Base-by-base conservation (phyloP, 345 rosid species). In the Ceriops zippeliana region DNA sequence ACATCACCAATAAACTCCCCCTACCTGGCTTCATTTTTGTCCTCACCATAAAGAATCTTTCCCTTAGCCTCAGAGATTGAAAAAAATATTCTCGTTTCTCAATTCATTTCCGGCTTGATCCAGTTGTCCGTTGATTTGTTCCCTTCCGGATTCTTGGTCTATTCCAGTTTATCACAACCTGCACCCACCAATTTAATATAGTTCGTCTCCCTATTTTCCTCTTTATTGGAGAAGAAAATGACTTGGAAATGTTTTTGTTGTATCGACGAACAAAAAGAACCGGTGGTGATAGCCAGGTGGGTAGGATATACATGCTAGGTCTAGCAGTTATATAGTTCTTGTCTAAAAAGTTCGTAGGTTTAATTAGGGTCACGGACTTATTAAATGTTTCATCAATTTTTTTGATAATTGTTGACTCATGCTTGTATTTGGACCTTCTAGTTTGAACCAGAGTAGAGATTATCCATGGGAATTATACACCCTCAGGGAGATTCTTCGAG, bases 381-480 rank as follows among this genome's bases (percentile, higher is more conserved):
- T 10, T 38, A 10, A 1, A 38, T 11, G 31, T 37, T 37, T 35
- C 34, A 42, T 51, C 20, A 6, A 26, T 61, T 42, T 61, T 42
- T 58, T 7, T 63, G 31, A 35, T 70, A 26, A 27, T 3, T 42
- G 49, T 42, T 15, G 17, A 13, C 26, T 26, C n/a, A 17, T 5
- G 27, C 21, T 66, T 4, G 28, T 0, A 61, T 16, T n/a, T 31
- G 63, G 31, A 22, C 9, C 38, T 51, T 34, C 27, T 27, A 83
- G 82, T 26, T 64, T 49, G 64, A 68, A 46, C 19, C 68, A 65
- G 27, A 76, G 53, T 0, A 70, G 61, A 63, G 86, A 83, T 66
- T 86, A 85, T 59, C 88, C 86, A 20, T 83, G 90, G 93, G 78
- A 83, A 68, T 76, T 67, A 28, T 86, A 80, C 68, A 60, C 83